Evolutionary conservation across 495 filamentous ascomycete genomes (phyloP).

Genomic region (Hyphodiscus hymeniophilus): DNA sequence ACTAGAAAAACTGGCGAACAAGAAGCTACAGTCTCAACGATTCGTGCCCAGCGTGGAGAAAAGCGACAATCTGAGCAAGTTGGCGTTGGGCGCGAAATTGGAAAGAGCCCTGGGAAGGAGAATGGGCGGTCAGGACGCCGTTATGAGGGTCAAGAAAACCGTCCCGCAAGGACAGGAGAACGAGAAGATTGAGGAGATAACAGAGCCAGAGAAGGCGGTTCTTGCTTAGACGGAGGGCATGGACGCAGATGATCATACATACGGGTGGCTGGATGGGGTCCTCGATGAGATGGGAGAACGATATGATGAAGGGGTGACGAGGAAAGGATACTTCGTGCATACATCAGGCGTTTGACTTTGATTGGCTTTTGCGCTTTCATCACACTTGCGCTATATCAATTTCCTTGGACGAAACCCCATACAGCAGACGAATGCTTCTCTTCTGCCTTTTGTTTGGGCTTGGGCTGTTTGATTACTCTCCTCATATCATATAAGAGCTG

Average conservation of each 20-base stretch:
- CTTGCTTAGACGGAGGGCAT: background rate
- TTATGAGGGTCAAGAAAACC: conserved; percentile 52
- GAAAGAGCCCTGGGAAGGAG: conserved; percentile 84
- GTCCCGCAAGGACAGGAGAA: conserved; percentile 29
- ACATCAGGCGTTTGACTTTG: background rate
- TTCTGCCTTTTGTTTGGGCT: conserved; percentile 1
- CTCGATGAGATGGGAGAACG: background rate
- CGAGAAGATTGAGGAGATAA: background rate
- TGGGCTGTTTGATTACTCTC: background rate
- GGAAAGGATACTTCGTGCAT: background rate
- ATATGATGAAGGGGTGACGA: no score
- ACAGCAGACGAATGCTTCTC: background rate
- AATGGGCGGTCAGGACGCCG: conserved; percentile 87
- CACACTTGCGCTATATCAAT: background rate
- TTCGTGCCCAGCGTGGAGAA: conserved; percentile 78
- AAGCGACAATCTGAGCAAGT: conserved; percentile 75
- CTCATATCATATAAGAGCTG: no score
- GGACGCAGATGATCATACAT: background rate
- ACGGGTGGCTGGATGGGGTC: background rate
- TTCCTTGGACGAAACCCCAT: background rate
- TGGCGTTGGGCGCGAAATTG: conserved; percentile 88
- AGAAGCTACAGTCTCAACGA: conserved; percentile 73
- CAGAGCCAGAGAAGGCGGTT: background rate
- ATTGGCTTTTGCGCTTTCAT: background rate
- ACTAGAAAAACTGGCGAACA: conserved; percentile 86